A percentile compares a stretch with the other conserved stretches of the same genome.
These are phyloP conservation scores for Thamnidium elegans DNA, from an alignment of 192 early-diverging fungal species.

Conservation along the genomic window DNA sequence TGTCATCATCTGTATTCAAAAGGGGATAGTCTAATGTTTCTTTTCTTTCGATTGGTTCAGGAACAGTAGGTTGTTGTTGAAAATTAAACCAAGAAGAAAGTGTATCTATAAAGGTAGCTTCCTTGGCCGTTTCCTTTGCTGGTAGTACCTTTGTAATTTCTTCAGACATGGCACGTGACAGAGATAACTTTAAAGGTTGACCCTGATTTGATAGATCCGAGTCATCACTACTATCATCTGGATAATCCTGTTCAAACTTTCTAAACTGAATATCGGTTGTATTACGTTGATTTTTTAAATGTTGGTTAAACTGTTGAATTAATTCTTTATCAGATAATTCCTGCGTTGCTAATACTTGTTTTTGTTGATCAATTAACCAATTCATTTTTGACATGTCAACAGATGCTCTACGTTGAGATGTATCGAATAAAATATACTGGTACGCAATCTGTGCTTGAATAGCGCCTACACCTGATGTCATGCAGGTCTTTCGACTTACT, in stretches of 20 bases:
- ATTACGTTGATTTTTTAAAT: constrained; percentile 5
- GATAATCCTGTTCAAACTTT: constrained; percentile 22
- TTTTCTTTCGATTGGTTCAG: background rate
- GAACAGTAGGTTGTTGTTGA: background rate
- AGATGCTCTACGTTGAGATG: background rate
- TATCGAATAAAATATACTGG: constrained; percentile 33
- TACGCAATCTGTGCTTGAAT: constrained; percentile 70
- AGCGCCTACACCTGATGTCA: constrained; percentile 61
- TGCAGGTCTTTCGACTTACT: constrained; percentile 30
- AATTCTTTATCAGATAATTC: constrained; percentile 2
- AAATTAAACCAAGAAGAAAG: constrained; percentile 3
- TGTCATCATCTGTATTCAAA: constrained; percentile 27
- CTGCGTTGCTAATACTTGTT: background rate
- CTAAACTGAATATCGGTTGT: constrained; percentile 7
- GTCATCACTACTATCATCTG: constrained; percentile 19
- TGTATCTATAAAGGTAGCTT: background rate
- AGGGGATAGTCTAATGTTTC: background rate
- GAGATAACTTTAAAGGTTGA: constrained; percentile 9
- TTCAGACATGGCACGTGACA: background rate
- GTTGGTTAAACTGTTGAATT: constrained; percentile 6
- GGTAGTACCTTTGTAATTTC: background rate
- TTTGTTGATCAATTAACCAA: constrained; percentile 1
- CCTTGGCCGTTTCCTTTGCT: background rate
- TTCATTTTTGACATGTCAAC: constrained; percentile 11
- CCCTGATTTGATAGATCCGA: background rate